These are phyloP conservation scores for Leishmania major DNA, from an alignment of 208 protist species.

Conservation along the genomic window DNA sequence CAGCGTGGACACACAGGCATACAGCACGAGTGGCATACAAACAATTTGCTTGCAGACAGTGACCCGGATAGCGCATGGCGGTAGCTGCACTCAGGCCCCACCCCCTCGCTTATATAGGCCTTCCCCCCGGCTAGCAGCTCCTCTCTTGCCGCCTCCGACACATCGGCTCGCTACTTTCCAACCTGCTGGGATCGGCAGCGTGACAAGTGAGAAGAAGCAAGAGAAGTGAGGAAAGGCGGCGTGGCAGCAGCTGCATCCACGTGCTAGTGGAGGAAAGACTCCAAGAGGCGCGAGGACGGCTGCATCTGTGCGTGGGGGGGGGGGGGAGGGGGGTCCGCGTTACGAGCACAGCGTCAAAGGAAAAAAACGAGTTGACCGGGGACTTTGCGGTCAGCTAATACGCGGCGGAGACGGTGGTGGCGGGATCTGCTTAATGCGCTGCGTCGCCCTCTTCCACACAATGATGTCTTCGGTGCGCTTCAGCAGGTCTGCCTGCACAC, in stretches of 20 bases:
- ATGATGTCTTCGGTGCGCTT: constrained; percentile 60
- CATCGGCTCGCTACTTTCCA: not conserved
- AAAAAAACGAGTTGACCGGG: not conserved
- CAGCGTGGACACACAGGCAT: not conserved
- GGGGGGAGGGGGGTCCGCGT: not conserved
- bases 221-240: not conserved
- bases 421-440: constrained; percentile 36
- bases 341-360: not conserved
- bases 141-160: not conserved
- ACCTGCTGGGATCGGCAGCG: not conserved
- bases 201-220: not conserved
- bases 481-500: constrained; percentile 59
- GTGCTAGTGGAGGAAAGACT: not conserved
- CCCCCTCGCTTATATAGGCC: not conserved
- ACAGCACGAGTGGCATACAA: not conserved
- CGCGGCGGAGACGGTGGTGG: constrained; percentile 36
- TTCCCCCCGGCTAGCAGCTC: not conserved
- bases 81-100: not conserved
- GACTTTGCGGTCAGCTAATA: constrained; percentile 7
- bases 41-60: not conserved
- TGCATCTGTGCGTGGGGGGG: not conserved
- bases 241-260: not conserved
- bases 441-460: constrained; percentile 41
- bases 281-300: too few species aligned
- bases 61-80: not conserved